Base-by-base conservation (phyloP, 179 eudicot genomes). In the Pouteria campechiana region DNA sequence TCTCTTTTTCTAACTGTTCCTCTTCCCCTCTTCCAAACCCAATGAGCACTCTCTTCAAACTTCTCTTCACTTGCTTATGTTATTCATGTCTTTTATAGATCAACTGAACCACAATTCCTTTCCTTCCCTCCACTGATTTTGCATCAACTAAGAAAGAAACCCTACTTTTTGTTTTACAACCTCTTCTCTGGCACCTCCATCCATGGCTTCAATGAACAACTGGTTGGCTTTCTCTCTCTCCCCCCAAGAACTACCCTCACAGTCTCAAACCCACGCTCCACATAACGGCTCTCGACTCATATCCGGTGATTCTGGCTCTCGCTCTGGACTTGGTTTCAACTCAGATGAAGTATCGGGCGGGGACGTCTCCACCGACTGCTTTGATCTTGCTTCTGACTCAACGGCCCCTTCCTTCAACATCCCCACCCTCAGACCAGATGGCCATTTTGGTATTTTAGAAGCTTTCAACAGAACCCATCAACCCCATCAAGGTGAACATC, bases 211-310 rank as follows among this genome's bases (percentile, higher is more conserved):
- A 30, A 81, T 60, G 63, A 70, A 64, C 44, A 72, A 86, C 62
- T 86, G 96, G 86, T 63, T 86, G 33, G 96, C 93, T 3, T 86
- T 82, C 44, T 86, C 96, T 34, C 78, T 86, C 14, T 78, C 93
- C 5, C 74, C 85, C 3, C 86, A 83, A 55, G 67, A 76, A 51
- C 49, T 60, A 48, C 61, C 57, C 13, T 60, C 69, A 32, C 63
- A 54, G 8, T 32, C 51, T 9, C 46, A 19, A 36, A 52, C 27
- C 27, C 58, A 55, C 17, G 47, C 57, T 47, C 61, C 50, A 46
- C 63, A 21, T 21, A 31, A 37, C 19, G 28, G 27, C 13, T 37
- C 12, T 21, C 48, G 22, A 41, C 39, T n/a, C n/a, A n/a, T n/a
- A n/a, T n/a, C n/a, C n/a, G n/a, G n/a, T n/a, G n/a, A n/a, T n/a